These are phyloP conservation scores for Saccharomycopsis sp. DNA, from an alignment of 805 yeast species.

Conservation along the genomic window DNA sequence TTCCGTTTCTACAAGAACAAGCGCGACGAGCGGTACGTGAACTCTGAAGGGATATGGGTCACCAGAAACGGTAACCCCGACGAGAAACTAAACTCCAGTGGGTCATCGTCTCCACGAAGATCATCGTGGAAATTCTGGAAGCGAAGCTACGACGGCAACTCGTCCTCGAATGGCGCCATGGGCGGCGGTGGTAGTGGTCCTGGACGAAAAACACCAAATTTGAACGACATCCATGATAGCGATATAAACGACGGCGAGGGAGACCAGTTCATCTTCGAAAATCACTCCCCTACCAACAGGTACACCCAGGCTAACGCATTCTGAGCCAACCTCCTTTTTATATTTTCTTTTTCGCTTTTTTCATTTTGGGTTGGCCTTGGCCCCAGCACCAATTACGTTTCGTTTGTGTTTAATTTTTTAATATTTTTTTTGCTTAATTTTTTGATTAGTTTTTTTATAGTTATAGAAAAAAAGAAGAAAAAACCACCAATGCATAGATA, in stretches of 20 bases:
- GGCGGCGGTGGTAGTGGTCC: not conserved
- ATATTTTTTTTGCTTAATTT: no score
- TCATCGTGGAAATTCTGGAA: slow-evolving; percentile 10
- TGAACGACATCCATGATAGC: slow-evolving; percentile 6
- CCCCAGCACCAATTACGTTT: no score
- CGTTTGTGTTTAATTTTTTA: no score
- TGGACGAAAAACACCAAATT: slow-evolving; percentile 1
- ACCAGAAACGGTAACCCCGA: slow-evolving; percentile 21
- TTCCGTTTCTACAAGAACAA: slow-evolving; percentile 16
- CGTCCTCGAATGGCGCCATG: not conserved
- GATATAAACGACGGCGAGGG: no score
- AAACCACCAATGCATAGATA: no score
- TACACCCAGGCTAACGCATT: slow-evolving; percentile 13
- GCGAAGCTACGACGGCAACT: not conserved
- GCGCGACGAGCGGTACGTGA: slow-evolving; percentile 19
- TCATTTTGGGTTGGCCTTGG: no score
- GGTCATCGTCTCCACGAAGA: slow-evolving; percentile 1
- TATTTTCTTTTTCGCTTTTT: no score
- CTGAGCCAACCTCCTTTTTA: no score
- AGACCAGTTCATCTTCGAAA: slow-evolving; percentile 9
- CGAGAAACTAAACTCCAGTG: slow-evolving; percentile 13
- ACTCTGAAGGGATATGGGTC: slow-evolving; percentile 22
- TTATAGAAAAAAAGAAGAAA: no score
- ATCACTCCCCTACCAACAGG: slow-evolving; percentile 11
- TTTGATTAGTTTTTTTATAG: no score